These are phyloP conservation scores for Aspergillus avenaceus DNA, from an alignment of 495 filamentous ascomycete species.

Conservation along the genomic window DNA sequence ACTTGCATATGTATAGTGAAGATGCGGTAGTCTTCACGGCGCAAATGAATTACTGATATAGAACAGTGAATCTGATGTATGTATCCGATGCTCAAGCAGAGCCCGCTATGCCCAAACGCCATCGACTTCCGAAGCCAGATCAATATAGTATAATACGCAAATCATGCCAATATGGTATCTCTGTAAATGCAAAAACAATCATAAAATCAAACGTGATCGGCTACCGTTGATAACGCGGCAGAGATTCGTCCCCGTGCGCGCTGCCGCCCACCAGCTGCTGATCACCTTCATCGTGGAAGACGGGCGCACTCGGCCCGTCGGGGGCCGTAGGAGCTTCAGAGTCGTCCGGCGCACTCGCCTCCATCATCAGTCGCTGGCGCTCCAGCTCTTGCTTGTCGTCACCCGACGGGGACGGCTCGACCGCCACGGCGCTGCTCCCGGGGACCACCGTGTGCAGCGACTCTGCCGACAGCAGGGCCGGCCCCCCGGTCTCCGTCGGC, in stretches of 20 bases:
- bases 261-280: slow-evolving; percentile 38
- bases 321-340: slow-evolving; percentile 33
- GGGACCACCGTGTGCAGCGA: slow-evolving; percentile 38
- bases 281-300: slow-evolving; percentile 60
- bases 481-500: slow-evolving; percentile 14
- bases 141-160: not conserved
- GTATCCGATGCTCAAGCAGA: no score
- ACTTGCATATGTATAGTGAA: no score
- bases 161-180: slow-evolving; percentile 21
- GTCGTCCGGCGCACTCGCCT: slow-evolving; percentile 63
- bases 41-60: no score
- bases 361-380: slow-evolving; percentile 63
- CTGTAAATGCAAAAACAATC: slow-evolving; percentile 19
- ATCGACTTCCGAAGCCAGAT: slow-evolving; percentile 1
- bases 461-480: slow-evolving; percentile 36
- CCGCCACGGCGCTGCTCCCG: slow-evolving; percentile 10
- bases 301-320: slow-evolving; percentile 59
- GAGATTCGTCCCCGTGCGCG: slow-evolving; percentile 41
- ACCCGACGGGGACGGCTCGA: slow-evolving; percentile 14
- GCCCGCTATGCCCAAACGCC: slow-evolving; percentile 1
- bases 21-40: no score
- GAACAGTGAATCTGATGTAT: no score
- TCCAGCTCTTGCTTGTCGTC: slow-evolving; percentile 89
- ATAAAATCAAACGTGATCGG: not conserved
- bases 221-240: slow-evolving; percentile 47